phyloP scores from a whole-genome alignment of 257 asterid genomes.

The Handroanthus guayacan region DNA sequence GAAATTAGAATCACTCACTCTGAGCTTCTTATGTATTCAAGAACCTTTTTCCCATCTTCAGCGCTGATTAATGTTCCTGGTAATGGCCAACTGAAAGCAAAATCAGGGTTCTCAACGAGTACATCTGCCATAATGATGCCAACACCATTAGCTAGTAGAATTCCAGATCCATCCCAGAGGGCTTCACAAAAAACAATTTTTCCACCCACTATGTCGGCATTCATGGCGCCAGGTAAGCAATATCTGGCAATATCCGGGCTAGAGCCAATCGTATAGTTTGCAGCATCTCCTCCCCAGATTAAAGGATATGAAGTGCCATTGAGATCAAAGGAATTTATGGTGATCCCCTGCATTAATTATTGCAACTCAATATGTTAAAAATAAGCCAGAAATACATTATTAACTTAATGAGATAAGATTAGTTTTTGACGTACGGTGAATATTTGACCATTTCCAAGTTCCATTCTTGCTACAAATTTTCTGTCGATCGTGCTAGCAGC shows the following conservation, averaged over 20 bases:
- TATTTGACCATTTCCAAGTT: slow-evolving; percentile 60
- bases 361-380: not conserved
- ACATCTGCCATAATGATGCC: slow-evolving; percentile 53
- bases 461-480: slow-evolving; percentile 57
- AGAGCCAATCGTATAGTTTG: slow-evolving; percentile 58
- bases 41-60: slow-evolving; percentile 40
- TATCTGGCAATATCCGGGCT: slow-evolving; percentile 39
- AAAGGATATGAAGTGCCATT: slow-evolving; percentile 57
- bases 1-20: slow-evolving; percentile 26
- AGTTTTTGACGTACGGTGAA: slow-evolving; percentile 46
- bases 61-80: slow-evolving; percentile 52
- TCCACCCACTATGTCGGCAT: slow-evolving; percentile 47
- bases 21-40: slow-evolving; percentile 43
- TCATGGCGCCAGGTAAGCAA: slow-evolving; percentile 47
- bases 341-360: slow-evolving; percentile 56
- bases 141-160: slow-evolving; percentile 43
- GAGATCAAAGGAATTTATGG: slow-evolving; percentile 61
- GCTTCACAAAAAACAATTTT: slow-evolving; percentile 56
- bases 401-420: not conserved
- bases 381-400: not conserved
- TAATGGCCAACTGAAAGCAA: slow-evolving; percentile 54
- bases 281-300: slow-evolving; percentile 79
- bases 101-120: slow-evolving; percentile 39
- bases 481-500: slow-evolving; percentile 74
- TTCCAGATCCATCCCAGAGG: slow-evolving; percentile 49